Percentiles rank a stretch among this genome's conserved stretches.
phyloP scores from a whole-genome alignment of 352 stramenopile genomes.

The Pythium brassicae region DNA sequence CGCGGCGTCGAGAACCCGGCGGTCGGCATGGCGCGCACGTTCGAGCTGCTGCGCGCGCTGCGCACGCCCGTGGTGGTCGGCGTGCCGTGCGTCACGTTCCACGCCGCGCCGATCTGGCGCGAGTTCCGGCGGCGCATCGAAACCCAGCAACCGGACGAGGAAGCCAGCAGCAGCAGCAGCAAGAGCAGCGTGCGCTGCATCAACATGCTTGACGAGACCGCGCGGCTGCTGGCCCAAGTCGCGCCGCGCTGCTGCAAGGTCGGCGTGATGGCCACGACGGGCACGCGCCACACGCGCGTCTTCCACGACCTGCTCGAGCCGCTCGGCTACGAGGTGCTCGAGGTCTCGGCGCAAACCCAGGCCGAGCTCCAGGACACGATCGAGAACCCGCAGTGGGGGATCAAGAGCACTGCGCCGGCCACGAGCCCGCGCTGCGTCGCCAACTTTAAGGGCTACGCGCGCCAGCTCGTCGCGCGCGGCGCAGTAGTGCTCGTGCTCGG shows the following conservation, averaged over 20 bases:
- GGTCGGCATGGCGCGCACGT: slow-evolving; percentile 41
- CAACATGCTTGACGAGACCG: slow-evolving; percentile 43
- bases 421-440: slow-evolving; percentile 28
- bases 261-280: slow-evolving; percentile 42
- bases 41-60: slow-evolving; percentile 29
- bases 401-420: slow-evolving; percentile 42
- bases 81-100: slow-evolving; percentile 53
- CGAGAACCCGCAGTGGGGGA: slow-evolving; percentile 40
- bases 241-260: slow-evolving; percentile 20
- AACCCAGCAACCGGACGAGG: background rate
- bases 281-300: slow-evolving; percentile 28
- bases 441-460: slow-evolving; percentile 41
- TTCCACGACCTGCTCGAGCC: slow-evolving; percentile 42
- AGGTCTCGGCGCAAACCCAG: slow-evolving; percentile 30
- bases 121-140: slow-evolving; percentile 22
- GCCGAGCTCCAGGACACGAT: slow-evolving; percentile 48
- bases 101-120: slow-evolving; percentile 38
- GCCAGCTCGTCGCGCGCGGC: slow-evolving; percentile 22
- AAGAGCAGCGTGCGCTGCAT: slow-evolving; percentile 21
- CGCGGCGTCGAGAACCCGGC: slow-evolving; percentile 31
- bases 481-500: slow-evolving; percentile 40
- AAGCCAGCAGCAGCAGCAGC: background rate
- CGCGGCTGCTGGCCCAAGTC: slow-evolving; percentile 24
- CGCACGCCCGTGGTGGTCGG: slow-evolving; percentile 31
- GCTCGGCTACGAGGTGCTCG: slow-evolving; percentile 29